Base-by-base conservation (phyloP, 176 grass and related monocot genomes). In the Aegilops longissima region DNA sequence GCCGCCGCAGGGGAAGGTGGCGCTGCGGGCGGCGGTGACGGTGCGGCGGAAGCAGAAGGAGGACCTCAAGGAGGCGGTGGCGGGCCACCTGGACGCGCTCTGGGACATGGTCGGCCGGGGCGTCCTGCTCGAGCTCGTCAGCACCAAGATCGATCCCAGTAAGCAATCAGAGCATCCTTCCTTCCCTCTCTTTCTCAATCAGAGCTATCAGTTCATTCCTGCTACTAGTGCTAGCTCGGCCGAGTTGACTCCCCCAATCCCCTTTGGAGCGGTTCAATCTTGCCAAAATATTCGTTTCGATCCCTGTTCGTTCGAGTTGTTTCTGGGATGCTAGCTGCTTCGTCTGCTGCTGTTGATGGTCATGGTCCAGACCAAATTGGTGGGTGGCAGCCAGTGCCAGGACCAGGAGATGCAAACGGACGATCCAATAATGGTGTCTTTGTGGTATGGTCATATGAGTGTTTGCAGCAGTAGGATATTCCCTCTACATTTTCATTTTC, bases 11-110 rank as follows among this genome's bases (percentile, higher is more conserved):
- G 80, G 80, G 47, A 96, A 96, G 68, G 85, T 89, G 58, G 79
- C 70, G 81, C 61, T 95, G 61, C 85, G 97, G 81, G 97, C 97
- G 40, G 97, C 87, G 87, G 61, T 99, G 66, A 99, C 94, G 61
- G 94, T 99, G 85, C 88, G 94, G 77, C 86, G 94, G 76, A 99
- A 99, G 97, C 88, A 82, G 33, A 99, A 99, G 89, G 97, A 99
- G 87, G 97, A 96, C 90, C 68, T 99, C 69, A 96, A 94, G 89
- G 97, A 99, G 54, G 77, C 87, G 40, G 68, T 99, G 74, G 97
- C 87, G 27, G 92, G 87, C 11, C 88, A 96, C 81, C 92, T 99
- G 23, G 97, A 99, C 66, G 92, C 93, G 61, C 81, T 99, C 58
- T 86, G 90, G 83, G 92, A 94, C 81, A 96, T 94, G 97, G 83